These are phyloP conservation scores for Allium cepa DNA, from an alignment of 106 monocot species.

Conservation along the genomic window DNA sequence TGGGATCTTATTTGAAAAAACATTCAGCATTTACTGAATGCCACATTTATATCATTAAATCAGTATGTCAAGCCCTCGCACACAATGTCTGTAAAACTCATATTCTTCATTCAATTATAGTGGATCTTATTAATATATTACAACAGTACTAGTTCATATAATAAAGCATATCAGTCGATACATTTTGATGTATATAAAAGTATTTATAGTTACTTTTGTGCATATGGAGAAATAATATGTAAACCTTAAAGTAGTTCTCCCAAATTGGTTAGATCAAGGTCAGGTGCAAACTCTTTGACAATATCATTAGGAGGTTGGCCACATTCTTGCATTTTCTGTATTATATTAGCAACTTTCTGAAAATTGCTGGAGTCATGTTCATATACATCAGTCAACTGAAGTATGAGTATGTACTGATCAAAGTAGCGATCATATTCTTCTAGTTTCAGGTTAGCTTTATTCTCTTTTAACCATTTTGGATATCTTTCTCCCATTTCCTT, in stretches of 20 bases:
- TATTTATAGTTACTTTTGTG: too few relatives aligned
- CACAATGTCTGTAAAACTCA: too few relatives aligned
- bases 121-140: too few relatives aligned
- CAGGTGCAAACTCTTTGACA: slow-evolving; percentile 83
- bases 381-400: slow-evolving; percentile 78
- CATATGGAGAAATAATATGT: slow-evolving; percentile 1
- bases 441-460: slow-evolving; percentile 36
- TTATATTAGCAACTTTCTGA: slow-evolving; percentile 67
- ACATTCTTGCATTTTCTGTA: slow-evolving; percentile 98
- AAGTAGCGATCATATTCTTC: slow-evolving; percentile 72
- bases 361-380: slow-evolving; percentile 79
- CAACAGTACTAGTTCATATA: too few relatives aligned
- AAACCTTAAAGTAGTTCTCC: slow-evolving; percentile 56
- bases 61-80: too few relatives aligned
- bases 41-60: too few relatives aligned
- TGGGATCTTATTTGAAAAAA: too few relatives aligned
- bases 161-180: too few relatives aligned
- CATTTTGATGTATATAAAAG: too few relatives aligned
- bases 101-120: too few relatives aligned
- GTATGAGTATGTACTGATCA: slow-evolving; percentile 61
- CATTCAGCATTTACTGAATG: too few relatives aligned
- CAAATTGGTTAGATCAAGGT: slow-evolving; percentile 63
- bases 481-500: slow-evolving; percentile 89
- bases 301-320: slow-evolving; percentile 92
- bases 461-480: slow-evolving; percentile 84